phyloP scores from a whole-genome alignment of 139 green algal genomes.

The Desmodesmus armatus region DNA sequence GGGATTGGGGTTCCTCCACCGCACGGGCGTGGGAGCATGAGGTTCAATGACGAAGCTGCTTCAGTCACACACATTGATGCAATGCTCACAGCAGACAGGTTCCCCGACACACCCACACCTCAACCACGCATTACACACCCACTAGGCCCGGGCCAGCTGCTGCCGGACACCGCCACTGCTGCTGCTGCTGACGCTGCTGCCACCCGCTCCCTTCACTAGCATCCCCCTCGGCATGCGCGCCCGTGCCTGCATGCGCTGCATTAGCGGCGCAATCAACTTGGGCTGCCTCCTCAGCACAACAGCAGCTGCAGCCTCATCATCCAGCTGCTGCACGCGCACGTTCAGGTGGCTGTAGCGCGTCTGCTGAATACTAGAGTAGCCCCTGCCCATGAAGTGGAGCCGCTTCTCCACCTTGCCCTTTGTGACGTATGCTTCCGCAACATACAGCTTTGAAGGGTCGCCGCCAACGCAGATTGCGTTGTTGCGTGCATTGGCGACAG shows the following conservation, averaged over 20 bases:
- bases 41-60: too few species aligned
- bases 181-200: neutral
- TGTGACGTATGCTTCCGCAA: constrained; percentile 23
- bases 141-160: too few species aligned
- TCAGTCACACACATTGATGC: too few species aligned
- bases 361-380: constrained; percentile 13
- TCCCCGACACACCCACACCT: too few species aligned
- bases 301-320: neutral
- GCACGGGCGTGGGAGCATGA: too few species aligned
- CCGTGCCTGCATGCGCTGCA: neutral
- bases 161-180: neutral
- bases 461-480: constrained; percentile 39
- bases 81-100: too few species aligned
- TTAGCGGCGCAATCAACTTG: neutral
- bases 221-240: too few species aligned
- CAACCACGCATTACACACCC: too few species aligned
- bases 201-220: neutral
- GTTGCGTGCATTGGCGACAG: constrained; percentile 43
- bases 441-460: constrained; percentile 20
- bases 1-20: too few species aligned
- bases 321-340: constrained; percentile 34
- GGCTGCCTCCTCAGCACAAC: neutral
- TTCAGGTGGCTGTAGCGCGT: constrained; percentile 28
- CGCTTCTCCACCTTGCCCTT: constrained; percentile 26
- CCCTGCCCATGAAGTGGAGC: neutral